phyloP scores from a whole-genome alignment of 1,284 basidiomycete species.

The Leccinum insigne region DNA sequence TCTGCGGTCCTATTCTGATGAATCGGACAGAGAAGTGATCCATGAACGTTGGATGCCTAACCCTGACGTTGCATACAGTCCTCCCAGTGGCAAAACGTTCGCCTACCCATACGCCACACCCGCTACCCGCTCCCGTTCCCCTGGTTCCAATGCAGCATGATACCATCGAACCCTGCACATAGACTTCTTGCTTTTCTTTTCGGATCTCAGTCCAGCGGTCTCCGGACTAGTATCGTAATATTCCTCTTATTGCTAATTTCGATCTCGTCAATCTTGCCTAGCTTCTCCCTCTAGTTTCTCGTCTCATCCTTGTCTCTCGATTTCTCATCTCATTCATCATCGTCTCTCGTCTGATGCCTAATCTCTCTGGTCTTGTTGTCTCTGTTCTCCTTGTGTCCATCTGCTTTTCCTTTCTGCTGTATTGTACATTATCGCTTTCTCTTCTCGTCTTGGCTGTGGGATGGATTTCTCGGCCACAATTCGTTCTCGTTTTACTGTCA shows the following conservation, averaged over 20 bases:
- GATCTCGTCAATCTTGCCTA: constrained; percentile 20
- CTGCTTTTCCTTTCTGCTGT: constrained; percentile 28
- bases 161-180: constrained; percentile 17
- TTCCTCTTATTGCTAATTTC: constrained; percentile 37
- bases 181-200: constrained; percentile 24
- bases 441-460: constrained; percentile 29
- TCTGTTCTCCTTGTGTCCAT: constrained; percentile 29
- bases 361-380: constrained; percentile 15
- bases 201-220: constrained; percentile 24
- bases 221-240: constrained; percentile 35
- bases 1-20: constrained; percentile 50
- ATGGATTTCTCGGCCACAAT: constrained; percentile 34
- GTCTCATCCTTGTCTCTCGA: constrained; percentile 15
- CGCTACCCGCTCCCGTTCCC: constrained; percentile 32
- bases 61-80: constrained; percentile 33
- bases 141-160: constrained; percentile 37
- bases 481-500: constrained; percentile 28
- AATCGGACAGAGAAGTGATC: constrained; percentile 43
- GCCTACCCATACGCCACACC: constrained; percentile 32
- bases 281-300: constrained; percentile 23
- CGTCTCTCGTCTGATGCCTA: constrained; percentile 13
- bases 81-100: constrained; percentile 29
- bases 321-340: constrained; percentile 11
- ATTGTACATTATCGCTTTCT: constrained; percentile 33
- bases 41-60: constrained; percentile 56